Evolutionary conservation across 2,329 filamentous ascomycete genomes (phyloP).

Genomic region (Pestalotiopsis sp.): DNA sequence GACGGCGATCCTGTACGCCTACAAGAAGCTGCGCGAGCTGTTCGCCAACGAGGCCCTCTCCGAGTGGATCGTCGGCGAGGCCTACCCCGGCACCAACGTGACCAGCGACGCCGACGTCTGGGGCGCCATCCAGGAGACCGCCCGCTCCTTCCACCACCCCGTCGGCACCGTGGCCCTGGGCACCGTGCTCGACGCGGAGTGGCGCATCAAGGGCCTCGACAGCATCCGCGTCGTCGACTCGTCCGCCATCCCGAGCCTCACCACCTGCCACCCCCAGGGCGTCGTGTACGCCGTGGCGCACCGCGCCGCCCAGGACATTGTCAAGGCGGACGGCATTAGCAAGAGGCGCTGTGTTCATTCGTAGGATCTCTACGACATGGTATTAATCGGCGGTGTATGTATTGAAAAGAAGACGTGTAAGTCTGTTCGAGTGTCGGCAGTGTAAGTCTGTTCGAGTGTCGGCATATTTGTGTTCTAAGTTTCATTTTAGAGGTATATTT

Average conservation of each 20-base stretch:
- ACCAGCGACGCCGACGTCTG: constrained; percentile 19
- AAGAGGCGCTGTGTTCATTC: background rate
- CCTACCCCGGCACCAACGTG: constrained; percentile 11
- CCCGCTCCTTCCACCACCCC: constrained; percentile 22
- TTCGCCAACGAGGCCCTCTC: constrained; percentile 14
- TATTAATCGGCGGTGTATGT: too few species aligned
- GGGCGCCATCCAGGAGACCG: constrained; percentile 16
- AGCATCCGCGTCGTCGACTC: constrained; percentile 23
- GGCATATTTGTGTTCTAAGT: too few species aligned
- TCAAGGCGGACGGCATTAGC: background rate
- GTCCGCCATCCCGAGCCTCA: constrained; percentile 17
- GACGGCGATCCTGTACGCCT: constrained; percentile 19
- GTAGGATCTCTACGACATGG: background rate
- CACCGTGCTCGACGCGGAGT: constrained; percentile 18
- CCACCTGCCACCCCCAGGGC: constrained; percentile 22
- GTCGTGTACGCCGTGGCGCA: constrained; percentile 21
- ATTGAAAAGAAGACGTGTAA: too few species aligned
- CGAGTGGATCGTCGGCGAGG: constrained; percentile 17
- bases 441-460: too few species aligned
- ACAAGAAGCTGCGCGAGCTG: constrained; percentile 17
- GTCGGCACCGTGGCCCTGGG: constrained; percentile 22
- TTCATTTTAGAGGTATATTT: too few species aligned
- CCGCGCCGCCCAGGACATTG: constrained; percentile 13
- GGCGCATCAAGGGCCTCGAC: constrained; percentile 20
- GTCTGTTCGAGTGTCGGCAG: too few species aligned